These are phyloP conservation scores for Pyrus betulifolia DNA, from an alignment of 306 rosid species.

Conservation along the genomic window DNA sequence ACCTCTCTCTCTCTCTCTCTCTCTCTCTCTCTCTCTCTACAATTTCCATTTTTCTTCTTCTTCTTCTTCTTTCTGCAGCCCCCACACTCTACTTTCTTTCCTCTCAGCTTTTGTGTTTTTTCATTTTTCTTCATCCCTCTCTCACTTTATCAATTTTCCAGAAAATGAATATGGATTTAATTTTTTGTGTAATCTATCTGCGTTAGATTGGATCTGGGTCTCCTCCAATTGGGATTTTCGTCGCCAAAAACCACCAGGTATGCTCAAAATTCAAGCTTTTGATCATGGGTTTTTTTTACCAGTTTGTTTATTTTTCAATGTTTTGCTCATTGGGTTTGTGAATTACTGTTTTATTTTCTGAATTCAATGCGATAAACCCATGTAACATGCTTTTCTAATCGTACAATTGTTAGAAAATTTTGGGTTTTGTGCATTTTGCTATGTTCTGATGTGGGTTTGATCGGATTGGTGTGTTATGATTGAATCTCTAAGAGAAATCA, in stretches of 20 bases:
- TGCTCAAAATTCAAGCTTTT: constrained; percentile 7
- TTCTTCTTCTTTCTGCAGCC: constrained; percentile 7
- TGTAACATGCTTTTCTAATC: not conserved
- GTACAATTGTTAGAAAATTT: constrained; percentile 1
- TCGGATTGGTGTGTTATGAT: constrained; percentile 31
- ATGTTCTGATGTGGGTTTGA: constrained; percentile 22
- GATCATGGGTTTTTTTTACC: not conserved
- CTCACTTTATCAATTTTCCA: constrained; percentile 18
- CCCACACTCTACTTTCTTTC: constrained; percentile 32
- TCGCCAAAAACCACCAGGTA: constrained; percentile 18
- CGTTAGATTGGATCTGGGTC: constrained; percentile 50
- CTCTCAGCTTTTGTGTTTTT: constrained; percentile 14
- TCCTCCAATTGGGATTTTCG: constrained; percentile 5
- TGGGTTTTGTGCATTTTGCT: not conserved
- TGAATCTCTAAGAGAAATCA: constrained; percentile 2
- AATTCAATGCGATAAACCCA: not conserved
- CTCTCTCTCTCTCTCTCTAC: constrained; percentile 24
- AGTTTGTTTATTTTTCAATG: not conserved
- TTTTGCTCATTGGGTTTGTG: not conserved
- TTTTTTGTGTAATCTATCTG: constrained; percentile 8
- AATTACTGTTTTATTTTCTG: not conserved
- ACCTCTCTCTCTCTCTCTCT: constrained; percentile 26
- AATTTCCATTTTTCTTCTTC: constrained; percentile 17
- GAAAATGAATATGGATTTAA: constrained; percentile 6
- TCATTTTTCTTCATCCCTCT: not conserved